Percentiles rank a stretch among this genome's conserved stretches.
phyloP scores from a whole-genome alignment of 768 basidiomycete genomes.

The Tricholoma hemisulphureum region DNA sequence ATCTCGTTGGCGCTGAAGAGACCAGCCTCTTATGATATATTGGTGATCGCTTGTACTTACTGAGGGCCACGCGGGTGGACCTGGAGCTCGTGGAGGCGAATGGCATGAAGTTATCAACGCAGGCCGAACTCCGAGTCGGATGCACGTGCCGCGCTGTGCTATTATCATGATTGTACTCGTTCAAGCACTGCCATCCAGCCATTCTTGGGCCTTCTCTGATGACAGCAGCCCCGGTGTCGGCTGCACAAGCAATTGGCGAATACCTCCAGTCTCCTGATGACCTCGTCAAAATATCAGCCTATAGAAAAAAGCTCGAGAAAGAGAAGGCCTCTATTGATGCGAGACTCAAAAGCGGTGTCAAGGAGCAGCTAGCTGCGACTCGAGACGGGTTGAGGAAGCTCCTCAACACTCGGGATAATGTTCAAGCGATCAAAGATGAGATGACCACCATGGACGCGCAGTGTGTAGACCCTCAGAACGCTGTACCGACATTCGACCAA shows the following conservation, averaged over 20 bases:
- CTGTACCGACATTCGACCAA: constrained; percentile 89
- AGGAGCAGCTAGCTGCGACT: constrained; percentile 89
- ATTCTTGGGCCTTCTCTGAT: constrained; percentile 24
- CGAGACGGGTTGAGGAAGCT: constrained; percentile 84
- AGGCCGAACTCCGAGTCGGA: background rate
- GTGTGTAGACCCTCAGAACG: constrained; percentile 71
- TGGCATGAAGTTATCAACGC: constrained; percentile 1
- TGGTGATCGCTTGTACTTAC: background rate
- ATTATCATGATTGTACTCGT: too few species aligned
- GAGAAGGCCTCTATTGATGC: constrained; percentile 94
- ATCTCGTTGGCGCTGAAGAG: constrained; percentile 6
- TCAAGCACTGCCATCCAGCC: background rate
- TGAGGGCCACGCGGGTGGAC: background rate
- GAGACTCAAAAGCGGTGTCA: constrained; percentile 85
- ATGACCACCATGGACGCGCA: constrained; percentile 77
- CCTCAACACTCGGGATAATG: constrained; percentile 70
- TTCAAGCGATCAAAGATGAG: constrained; percentile 82
- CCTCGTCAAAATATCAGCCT: constrained; percentile 82
- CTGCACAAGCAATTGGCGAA: constrained; percentile 84
- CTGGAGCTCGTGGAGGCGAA: constrained; percentile 4
- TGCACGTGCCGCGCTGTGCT: constrained; percentile 10
- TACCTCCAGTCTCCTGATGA: constrained; percentile 93
- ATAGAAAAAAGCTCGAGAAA: constrained; percentile 92
- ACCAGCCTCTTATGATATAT: background rate
- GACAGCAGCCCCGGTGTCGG: constrained; percentile 62